Evolutionary conservation across 2,329 filamentous ascomycete genomes (phyloP), one percentile per base, ranked within the genome.

Genomic region (Aspergillus brasiliensis): DNA sequence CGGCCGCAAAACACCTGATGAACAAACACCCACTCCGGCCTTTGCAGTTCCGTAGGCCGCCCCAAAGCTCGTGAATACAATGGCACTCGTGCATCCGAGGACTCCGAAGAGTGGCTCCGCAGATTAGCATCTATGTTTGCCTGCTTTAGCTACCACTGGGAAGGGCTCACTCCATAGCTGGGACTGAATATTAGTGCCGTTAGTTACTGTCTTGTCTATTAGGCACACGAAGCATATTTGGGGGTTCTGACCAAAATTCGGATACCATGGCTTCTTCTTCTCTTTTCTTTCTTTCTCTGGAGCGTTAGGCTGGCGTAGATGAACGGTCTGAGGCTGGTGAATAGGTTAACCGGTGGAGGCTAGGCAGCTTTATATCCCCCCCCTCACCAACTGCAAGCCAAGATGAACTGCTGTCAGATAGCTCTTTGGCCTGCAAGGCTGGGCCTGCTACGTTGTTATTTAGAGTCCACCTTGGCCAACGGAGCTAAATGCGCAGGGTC

Each of bases 1-100:
- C 78, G 95, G 95, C 80, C 95, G 87, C 71, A 99, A 88, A 73
- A 98, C 94, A 90, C 93, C 94, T 90, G 97, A 97, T 71, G 93
- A 91, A 69, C 92, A 92, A 77, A 99, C 97, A 86, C 95, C 95
- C 72, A 98, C 95, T 83, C 95, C 95, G 75, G 95, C 96, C 88
- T 99, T 99, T 77, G 95, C 95, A 71, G 95, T 99, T 81, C 95
- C 95, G 83, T 98, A 99, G 71, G 95, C 92, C 75, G 95, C 95
- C 78, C 95, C 92, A 72, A 96, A 89, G 82, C 92, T 96, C 78
- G 92, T 96, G 86, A 97, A 97, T 76, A 97, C 91, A 76, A 97
- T 97, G 80, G 92, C 92, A 68, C 87, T 90, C 73, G 89, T 95
- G 86, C 93, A 97, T 80, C 93, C 93, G 90, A 97, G 95, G 79